These are phyloP conservation scores for Ampelomyces quisqualis DNA, from an alignment of 2,329 filamentous ascomycete species.

Conservation along the genomic window DNA sequence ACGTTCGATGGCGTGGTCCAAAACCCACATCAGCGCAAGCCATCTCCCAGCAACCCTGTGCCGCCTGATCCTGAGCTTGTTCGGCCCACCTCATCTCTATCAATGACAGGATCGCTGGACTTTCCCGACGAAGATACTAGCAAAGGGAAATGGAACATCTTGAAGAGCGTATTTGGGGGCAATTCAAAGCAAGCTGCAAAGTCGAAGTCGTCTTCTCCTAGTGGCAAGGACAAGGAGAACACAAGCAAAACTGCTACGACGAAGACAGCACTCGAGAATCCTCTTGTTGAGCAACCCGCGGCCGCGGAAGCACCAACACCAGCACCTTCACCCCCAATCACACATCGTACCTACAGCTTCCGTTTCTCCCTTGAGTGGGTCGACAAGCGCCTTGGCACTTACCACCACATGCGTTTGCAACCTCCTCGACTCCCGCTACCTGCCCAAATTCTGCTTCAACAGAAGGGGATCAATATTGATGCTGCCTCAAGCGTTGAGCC, in stretches of 20 bases:
- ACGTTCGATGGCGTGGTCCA: slow-evolving; percentile 63
- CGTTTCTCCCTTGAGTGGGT: slow-evolving; percentile 73
- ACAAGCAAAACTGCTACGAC: slow-evolving; percentile 9
- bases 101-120: slow-evolving; percentile 36
- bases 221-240: slow-evolving; percentile 30
- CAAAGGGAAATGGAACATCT: slow-evolving; percentile 60
- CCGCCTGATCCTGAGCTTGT: slow-evolving; percentile 24
- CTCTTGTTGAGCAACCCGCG: slow-evolving; percentile 8
- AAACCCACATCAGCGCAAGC: slow-evolving; percentile 37
- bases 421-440: slow-evolving; percentile 69
- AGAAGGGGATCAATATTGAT: slow-evolving; percentile 33
- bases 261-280: slow-evolving; percentile 10
- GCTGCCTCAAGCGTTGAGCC: slow-evolving; percentile 37
- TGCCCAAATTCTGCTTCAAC: slow-evolving; percentile 65
- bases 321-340: slow-evolving; percentile 48
- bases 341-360: slow-evolving; percentile 64
- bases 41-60: slow-evolving; percentile 22
- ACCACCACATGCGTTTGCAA: slow-evolving; percentile 63
- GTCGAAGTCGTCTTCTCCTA: slow-evolving; percentile 38
- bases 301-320: slow-evolving; percentile 33
- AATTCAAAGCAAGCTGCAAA: slow-evolving; percentile 47
- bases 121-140: slow-evolving; percentile 48
- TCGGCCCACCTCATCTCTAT: slow-evolving; percentile 33
- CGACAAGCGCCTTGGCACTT: slow-evolving; percentile 56
- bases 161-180: slow-evolving; percentile 63